phyloP scores from a whole-genome alignment of 148 eudicot species.

The Drosera capensis region DNA sequence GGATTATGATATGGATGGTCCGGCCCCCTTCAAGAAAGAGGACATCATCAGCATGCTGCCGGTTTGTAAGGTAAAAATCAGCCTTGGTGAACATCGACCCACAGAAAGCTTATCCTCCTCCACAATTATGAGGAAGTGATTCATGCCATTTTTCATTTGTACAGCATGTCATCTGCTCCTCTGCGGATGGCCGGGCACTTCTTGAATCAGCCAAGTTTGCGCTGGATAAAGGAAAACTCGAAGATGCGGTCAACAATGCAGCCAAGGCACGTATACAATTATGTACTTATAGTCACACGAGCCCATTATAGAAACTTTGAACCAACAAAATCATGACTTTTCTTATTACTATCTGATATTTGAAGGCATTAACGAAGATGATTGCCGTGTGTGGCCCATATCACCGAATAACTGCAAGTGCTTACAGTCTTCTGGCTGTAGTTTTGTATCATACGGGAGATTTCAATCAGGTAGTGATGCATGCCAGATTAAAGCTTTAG shows the following conservation, averaged over 20 bases:
- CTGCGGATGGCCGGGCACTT: constrained; percentile 84
- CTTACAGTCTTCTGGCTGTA: constrained; percentile 94
- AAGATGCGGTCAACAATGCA: constrained; percentile 90
- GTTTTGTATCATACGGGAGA: constrained; percentile 98
- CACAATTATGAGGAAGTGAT: too few species aligned
- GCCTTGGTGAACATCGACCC: too few species aligned
- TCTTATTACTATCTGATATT: constrained; percentile 4
- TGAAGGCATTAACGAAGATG: constrained; percentile 89
- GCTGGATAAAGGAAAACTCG: constrained; percentile 91
- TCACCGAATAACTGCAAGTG: constrained; percentile 92
- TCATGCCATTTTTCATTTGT: constrained; percentile 5
- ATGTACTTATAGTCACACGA: neutral
- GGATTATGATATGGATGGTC: constrained; percentile 76
- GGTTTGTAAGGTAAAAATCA: constrained; percentile 50
- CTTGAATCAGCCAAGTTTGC: constrained; percentile 93
- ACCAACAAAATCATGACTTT: neutral
- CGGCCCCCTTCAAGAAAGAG: constrained; percentile 57
- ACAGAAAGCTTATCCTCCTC: neutral
- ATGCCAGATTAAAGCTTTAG: neutral
- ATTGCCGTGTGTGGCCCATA: constrained; percentile 97
- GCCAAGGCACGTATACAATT: constrained; percentile 38
- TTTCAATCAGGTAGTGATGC: constrained; percentile 71
- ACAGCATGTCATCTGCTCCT: constrained; percentile 88
- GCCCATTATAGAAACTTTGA: neutral
- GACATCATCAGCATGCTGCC: constrained; percentile 91